Percentiles rank a stretch among this genome's conserved stretches.
These are phyloP conservation scores for Hanseniaspora vineae DNA, from an alignment of 805 yeast species.

Conservation along the genomic window DNA sequence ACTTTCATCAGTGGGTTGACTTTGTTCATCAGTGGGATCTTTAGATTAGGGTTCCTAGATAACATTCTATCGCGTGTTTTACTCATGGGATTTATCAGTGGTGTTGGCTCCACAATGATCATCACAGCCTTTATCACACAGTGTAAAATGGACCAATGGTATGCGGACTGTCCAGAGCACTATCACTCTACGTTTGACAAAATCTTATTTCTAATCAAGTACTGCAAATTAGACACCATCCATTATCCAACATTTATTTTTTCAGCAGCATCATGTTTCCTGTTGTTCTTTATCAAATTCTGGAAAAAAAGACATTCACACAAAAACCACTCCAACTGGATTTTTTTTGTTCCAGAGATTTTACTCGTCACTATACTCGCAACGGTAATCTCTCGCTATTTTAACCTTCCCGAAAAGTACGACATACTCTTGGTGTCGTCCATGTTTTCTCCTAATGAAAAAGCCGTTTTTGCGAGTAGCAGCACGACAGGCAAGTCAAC, in stretches of 20 bases:
- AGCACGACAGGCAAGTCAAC: neutral
- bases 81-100: constrained; percentile 71
- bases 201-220: constrained; percentile 37
- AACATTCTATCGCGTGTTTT: constrained; percentile 66
- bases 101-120: constrained; percentile 76
- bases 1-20: constrained; percentile 67
- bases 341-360: constrained; percentile 74
- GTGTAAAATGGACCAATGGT: constrained; percentile 46
- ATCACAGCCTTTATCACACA: constrained; percentile 61
- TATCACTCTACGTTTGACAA: constrained; percentile 66
- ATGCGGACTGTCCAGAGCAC: constrained; percentile 35
- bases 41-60: constrained; percentile 79
- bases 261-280: constrained; percentile 38
- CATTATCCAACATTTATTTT: constrained; percentile 52
- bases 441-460: neutral
- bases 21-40: constrained; percentile 58
- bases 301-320: constrained; percentile 27
- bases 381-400: constrained; percentile 36
- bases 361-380: constrained; percentile 55
- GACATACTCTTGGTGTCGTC: constrained; percentile 34
- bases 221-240: constrained; percentile 19
- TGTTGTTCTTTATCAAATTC: constrained; percentile 30
- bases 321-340: constrained; percentile 24
- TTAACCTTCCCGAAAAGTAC: constrained; percentile 33
- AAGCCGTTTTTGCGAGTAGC: neutral